These are phyloP conservation scores for Colletotrichum sansevieriae DNA, from an alignment of 2,329 filamentous ascomycete genomes.

Conservation along the genomic window DNA sequence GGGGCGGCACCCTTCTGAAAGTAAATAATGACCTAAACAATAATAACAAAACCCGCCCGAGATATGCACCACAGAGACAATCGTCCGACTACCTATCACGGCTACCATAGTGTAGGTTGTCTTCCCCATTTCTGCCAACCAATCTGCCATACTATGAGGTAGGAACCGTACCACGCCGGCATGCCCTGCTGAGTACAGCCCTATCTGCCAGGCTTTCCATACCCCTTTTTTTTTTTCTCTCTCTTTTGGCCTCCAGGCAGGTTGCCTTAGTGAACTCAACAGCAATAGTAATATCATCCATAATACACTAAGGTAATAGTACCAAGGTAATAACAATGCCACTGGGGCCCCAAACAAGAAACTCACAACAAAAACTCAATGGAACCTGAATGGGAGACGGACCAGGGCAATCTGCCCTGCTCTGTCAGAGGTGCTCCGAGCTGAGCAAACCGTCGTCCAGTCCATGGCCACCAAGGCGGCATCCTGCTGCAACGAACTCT, in stretches of 20 bases:
- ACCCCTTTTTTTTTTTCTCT: slow-evolving; percentile 17
- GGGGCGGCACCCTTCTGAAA: slow-evolving; percentile 14
- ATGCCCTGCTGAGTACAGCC: background rate
- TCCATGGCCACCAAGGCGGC: background rate
- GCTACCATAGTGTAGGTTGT: background rate
- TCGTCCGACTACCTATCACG: background rate
- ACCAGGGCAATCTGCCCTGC: background rate
- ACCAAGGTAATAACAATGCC: background rate
- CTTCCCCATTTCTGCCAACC: background rate
- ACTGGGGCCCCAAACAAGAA: background rate
- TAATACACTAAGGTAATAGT: background rate
- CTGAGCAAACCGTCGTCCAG: too few relatives aligned
- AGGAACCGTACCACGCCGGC: too few relatives aligned
- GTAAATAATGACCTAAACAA: background rate
- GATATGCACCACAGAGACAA: background rate
- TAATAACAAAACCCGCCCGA: slow-evolving; percentile 4
- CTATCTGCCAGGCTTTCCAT: slow-evolving; percentile 9
- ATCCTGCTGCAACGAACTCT: slow-evolving; percentile 19
- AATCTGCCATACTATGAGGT: too few relatives aligned
- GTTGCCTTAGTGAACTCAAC: background rate
- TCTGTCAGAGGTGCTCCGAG: too few relatives aligned
- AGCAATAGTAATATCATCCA: background rate
- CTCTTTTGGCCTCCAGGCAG: background rate
- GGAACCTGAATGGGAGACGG: background rate
- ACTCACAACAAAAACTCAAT: too few relatives aligned